Evolutionary conservation across 495 filamentous ascomycete species (phyloP), one percentile per base, ranked within the genome.

Genomic region (Thozetella sp.): DNA sequence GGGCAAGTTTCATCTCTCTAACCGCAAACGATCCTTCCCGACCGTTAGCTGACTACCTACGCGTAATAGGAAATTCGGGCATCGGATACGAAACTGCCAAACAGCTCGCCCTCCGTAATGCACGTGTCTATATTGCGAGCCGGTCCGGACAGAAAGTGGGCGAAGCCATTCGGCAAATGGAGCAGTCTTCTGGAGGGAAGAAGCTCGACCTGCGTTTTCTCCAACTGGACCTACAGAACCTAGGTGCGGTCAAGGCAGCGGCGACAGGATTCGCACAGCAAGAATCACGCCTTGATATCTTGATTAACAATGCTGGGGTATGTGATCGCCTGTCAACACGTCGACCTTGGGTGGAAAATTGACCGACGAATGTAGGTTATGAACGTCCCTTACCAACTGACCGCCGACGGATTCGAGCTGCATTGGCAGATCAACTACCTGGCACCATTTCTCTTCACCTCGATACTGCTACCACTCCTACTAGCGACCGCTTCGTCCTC

Each of bases 101-200:
- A 2, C 51, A 53, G 22, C 25, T 53, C 6, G 51, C 51, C 51
- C 22, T 24, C 9, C 51, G 15, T 4, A 25, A 25, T 24, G 51
- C 51, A 10, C 51, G 51, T n/a, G 51, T 53, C 22, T 53, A 53
- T 15, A 53, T 53, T 53, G 51, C 51, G 17, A 25, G 51, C 51
- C 6, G 51, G 2, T 53, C 51, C 6, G 3, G 25, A 53, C 12
- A 10, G 6, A 22, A 22, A n/a, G 51, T 53, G 22, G 51, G 25
- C 17, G 10, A 10, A 22, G n/a, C 51, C 12, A 53, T 53, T 15
- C 12, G 3, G 10, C 12, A 22, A 9, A 53, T 53, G 51, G 25
- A 24, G 30, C 30, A 37, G 30, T 37, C 30, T 2, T 24, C 9
- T 3, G 51, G 22, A 2, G 20, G 25, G 2, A 22, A 25, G 6